A percentile compares a stretch with the other conserved stretches of the same genome.
Evolutionary conservation across 768 basidiomycete species (phyloP).

Genomic region (Scleroderma citrinum): DNA sequence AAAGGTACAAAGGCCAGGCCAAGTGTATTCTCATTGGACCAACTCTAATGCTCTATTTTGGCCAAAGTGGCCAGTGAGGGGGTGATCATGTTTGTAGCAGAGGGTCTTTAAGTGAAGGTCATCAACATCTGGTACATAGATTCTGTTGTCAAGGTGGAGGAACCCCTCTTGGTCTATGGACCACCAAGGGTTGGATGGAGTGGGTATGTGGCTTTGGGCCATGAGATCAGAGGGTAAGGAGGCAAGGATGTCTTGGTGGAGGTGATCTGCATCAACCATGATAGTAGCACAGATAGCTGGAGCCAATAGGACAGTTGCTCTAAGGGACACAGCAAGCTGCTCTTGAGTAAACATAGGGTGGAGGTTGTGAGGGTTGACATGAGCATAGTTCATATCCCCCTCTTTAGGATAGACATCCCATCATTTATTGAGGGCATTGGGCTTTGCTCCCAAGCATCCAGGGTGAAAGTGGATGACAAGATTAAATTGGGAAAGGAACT

Average conservation of each 20-base stretch:
- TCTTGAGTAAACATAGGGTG: not conserved
- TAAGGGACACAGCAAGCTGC: not conserved
- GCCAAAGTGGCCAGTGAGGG: not conserved
- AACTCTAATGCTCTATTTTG: not conserved
- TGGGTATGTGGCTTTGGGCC: not conserved
- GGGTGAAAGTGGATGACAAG: not conserved
- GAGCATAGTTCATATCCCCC: not conserved
- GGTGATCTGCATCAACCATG: slow-evolving; percentile 11
- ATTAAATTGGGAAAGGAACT: slow-evolving; percentile 35
- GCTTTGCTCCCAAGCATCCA: slow-evolving; percentile 6
- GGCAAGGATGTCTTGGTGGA: slow-evolving; percentile 12
- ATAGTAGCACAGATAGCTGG: not conserved
- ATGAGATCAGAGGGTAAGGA: not conserved
- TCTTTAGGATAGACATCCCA: not conserved
- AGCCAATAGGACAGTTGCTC: not conserved
- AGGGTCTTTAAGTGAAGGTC: slow-evolving; percentile 23
- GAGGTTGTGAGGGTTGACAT: not conserved
- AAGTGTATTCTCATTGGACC: not conserved
- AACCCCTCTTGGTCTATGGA: not conserved
- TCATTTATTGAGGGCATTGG: not conserved
- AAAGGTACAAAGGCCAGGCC: not conserved
- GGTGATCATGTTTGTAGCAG: slow-evolving; percentile 21
- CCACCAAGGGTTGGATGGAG: not conserved
- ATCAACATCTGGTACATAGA: not conserved
- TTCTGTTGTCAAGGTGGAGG: not conserved